Evolutionary conservation across 768 basidiomycete genomes (phyloP), one percentile per base, ranked within the genome.

Genomic region (Phaeotremella skinneri): DNA sequence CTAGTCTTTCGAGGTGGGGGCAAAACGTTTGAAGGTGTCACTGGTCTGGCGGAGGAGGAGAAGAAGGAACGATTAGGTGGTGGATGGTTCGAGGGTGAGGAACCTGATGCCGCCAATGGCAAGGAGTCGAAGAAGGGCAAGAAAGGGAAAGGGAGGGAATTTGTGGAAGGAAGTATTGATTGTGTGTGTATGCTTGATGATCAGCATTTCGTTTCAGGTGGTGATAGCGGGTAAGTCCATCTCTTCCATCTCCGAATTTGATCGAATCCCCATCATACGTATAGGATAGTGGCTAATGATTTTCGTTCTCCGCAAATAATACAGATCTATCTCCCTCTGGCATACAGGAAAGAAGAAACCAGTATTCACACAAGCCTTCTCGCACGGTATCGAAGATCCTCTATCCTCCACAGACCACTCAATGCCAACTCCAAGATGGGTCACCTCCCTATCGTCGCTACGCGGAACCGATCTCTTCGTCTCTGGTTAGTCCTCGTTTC

Each of bases 1-100:
- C 81, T 99, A 25, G 92, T 99, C 5, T 97, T 98, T 72, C 84
- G 96, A 34, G 96, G 94, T 25, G 96, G 96, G n/a, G 91, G 88
- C 3, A 82, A 84, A 66, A 92, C 87, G 78, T 67, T 61, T 26
- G 59, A 83, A 83, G 32, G 81, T 90, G 64, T 80, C 88, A 54
- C 88, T 91, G 72, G 84, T 90, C 6, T 72, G 23, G 59, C 66
- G 20, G 61, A 66, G 9, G 66, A 70, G 49, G 67, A 62, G 49
- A 57, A 92, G 26, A 92, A 94, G 63, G 89, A 90, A 0, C 85
- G 85, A 13, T 55, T 67, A 52, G 74, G 69, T 41, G 73, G 75
- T 5, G 76, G 76, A 20, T 76, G 71, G 29, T 61, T 67, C 21
- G 75, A 71, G 26, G 62, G 62, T 9, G 72, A 72, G 52, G 79